These are phyloP conservation scores for Chernovozyma aurita DNA, from an alignment of 1,139 yeast species.

Conservation along the genomic window DNA sequence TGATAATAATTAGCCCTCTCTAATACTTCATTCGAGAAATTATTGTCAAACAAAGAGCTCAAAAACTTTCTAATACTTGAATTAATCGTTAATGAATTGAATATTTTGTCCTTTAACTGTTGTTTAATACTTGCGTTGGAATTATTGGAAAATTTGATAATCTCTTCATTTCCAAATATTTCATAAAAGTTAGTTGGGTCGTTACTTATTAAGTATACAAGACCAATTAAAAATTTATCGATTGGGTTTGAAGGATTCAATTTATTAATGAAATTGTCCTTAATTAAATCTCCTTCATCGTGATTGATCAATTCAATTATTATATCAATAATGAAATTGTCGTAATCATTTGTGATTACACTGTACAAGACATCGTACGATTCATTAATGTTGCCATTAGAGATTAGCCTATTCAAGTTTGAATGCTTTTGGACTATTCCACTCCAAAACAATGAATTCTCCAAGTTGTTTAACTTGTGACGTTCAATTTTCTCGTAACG, in stretches of 20 bases:
- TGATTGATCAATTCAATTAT: constrained; percentile 30
- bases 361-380: constrained; percentile 24
- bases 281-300: constrained; percentile 22
- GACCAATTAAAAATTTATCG: constrained; percentile 31
- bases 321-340: constrained; percentile 25
- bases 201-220: constrained; percentile 29
- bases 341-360: constrained; percentile 14
- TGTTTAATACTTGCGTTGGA: constrained; percentile 11
- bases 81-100: constrained; percentile 14
- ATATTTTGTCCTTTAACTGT: constrained; percentile 14
- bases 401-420: constrained; percentile 18
- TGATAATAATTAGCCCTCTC: constrained; percentile 32
- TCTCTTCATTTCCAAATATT: constrained; percentile 17
- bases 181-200: constrained; percentile 21
- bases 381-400: constrained; percentile 16
- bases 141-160: constrained; percentile 14
- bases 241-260: constrained; percentile 15
- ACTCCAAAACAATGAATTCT: constrained; percentile 25
- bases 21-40: constrained; percentile 7
- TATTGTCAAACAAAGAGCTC: constrained; percentile 15
- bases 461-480: constrained; percentile 13
- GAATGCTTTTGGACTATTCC: constrained; percentile 19
- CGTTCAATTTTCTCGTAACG: constrained; percentile 10
- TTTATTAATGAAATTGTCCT: constrained; percentile 19
- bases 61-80: constrained; percentile 18